phyloP scores from a whole-genome alignment of 2,329 filamentous ascomycete species.

The Aspergillus niger region DNA sequence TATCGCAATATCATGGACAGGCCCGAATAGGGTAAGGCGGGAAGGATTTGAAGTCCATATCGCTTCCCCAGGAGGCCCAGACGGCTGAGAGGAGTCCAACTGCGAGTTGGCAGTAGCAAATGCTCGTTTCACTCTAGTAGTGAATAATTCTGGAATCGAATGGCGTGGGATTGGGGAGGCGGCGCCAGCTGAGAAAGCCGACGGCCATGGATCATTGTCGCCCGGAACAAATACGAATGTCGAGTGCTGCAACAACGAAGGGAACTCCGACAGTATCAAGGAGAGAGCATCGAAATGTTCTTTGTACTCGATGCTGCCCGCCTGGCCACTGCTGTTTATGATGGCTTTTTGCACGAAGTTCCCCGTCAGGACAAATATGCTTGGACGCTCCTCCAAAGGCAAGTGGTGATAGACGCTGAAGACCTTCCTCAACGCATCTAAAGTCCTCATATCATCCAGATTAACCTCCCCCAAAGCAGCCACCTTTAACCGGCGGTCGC shows the following conservation, averaged over 20 bases:
- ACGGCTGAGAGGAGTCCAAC: slow-evolving; percentile 52
- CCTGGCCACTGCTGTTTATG: slow-evolving; percentile 67
- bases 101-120: slow-evolving; percentile 79
- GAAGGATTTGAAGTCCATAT: slow-evolving; percentile 89
- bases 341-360: slow-evolving; percentile 70
- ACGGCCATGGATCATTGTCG: slow-evolving; percentile 97
- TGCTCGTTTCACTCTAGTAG: slow-evolving; percentile 76
- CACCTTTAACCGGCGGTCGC: slow-evolving; percentile 51
- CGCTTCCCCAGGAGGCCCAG: slow-evolving; percentile 66
- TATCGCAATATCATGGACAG: slow-evolving; percentile 81
- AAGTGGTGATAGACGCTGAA: slow-evolving; percentile 72
- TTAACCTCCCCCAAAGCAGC: slow-evolving; percentile 84
- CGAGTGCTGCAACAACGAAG: slow-evolving; percentile 72
- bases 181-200: slow-evolving; percentile 64
- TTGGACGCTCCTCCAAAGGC: slow-evolving; percentile 65
- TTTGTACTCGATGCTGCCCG: slow-evolving; percentile 92
- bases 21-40: slow-evolving; percentile 80
- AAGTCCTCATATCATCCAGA: slow-evolving; percentile 77
- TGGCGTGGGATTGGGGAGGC: slow-evolving; percentile 50
- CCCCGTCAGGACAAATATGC: slow-evolving; percentile 80
- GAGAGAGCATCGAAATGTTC: slow-evolving; percentile 91
- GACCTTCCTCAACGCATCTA: slow-evolving; percentile 79
- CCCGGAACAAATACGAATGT: slow-evolving; percentile 93
- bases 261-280: slow-evolving; percentile 78
- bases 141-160: slow-evolving; percentile 83